Base-by-base conservation (phyloP, 352 stramenopile genomes). In the Poterioochromonas sp. region DNA sequence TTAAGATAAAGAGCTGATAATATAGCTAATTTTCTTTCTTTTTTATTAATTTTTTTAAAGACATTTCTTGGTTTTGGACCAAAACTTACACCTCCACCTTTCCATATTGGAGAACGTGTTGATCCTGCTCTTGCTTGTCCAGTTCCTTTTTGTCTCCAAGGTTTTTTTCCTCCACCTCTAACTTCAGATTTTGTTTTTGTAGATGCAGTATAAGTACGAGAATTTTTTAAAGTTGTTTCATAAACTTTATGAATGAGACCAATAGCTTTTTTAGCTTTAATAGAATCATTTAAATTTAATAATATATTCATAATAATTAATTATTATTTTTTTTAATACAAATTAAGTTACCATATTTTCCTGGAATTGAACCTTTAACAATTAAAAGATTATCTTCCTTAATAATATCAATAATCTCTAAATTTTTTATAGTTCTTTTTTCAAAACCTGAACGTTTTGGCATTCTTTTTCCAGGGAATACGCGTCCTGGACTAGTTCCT, bases 341-440 rank as follows among this genome's bases (percentile, higher is more conserved):
- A 76, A 81, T 15, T 82, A 80, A 79, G 81, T 82, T 82, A 78
- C 76, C 76, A 65, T 53, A 76, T 81, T 82, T 82, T 79, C 76
- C 79, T 79, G 78, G 79, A 82, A 82, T 76, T 53, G 78, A 76
- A 39, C 79, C 79, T 76, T 82, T 81, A 34, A 82, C 15, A 71
- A 82, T 34, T 82, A 82, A 77, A 80, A 82, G 74, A 79, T 82
- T 82, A 34, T 81, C 39, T 77, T 79, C 78, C n/a, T 5, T 81
- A 76, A 81, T 76, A 51, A 73, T 79, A 80, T 82, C 49, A 79
- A 82, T 73, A 82, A 82, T 44, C 37, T 79, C 29, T 79, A 78
- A 79, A 80, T 76, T 51, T 12, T 44, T 49, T 69, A 62, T 49
- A 58, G 44, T 68, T 78, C 76, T 60, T 78, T 51, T 76, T 54